Evolutionary conservation across 2,329 filamentous ascomycete genomes (phyloP), one percentile per base, ranked within the genome.

Genomic region (Alternaria consortialis): DNA sequence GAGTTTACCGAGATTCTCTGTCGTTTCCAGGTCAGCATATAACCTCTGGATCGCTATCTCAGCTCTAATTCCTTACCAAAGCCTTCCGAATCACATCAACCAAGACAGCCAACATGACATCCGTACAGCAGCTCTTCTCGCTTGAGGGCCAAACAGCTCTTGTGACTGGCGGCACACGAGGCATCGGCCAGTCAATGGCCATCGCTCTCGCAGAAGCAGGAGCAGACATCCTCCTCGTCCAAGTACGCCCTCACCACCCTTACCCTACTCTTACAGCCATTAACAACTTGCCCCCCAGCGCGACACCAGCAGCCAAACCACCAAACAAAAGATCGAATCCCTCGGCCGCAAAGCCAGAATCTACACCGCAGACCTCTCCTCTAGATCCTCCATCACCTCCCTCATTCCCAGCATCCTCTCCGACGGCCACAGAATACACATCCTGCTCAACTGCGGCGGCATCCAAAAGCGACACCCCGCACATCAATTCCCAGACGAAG

Each of bases 361-460:
- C 73, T 91, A 92, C 81, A 87, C 84, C 1, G 88, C 88, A 17
- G 91, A 94, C 79, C 87, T 94, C 27, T 83, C 87, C 39, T 87
- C 84, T 2, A 76, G 82, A n/a, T 72, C 80, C 20, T 86, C 87
- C 23, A 88, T 93, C 56, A 80, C 84, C n/a, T 78, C 80, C 0
- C 83, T 94, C 2, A 81, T 88, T 1, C 86, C 89, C 25, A 80
- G 80, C 27, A 78, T 93, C 57, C 81, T 91, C n/a, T 80, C 83
- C 42, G 87, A 89, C 72, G 86, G 85, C 50, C 80, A 84, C 65
- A 84, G 87, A 74, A 87, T 96, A 65, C 86, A 91, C 74, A 91
- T 96, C 73, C 86, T 97, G 7, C 82, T 97, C 70, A 97, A 94
- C 81, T 94, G 91, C 80, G 93, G 91, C 17, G 93, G 93, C 27